Evolutionary conservation across 2,329 filamentous ascomycete species (phyloP).

Genomic region (Verticillium nubilum): DNA sequence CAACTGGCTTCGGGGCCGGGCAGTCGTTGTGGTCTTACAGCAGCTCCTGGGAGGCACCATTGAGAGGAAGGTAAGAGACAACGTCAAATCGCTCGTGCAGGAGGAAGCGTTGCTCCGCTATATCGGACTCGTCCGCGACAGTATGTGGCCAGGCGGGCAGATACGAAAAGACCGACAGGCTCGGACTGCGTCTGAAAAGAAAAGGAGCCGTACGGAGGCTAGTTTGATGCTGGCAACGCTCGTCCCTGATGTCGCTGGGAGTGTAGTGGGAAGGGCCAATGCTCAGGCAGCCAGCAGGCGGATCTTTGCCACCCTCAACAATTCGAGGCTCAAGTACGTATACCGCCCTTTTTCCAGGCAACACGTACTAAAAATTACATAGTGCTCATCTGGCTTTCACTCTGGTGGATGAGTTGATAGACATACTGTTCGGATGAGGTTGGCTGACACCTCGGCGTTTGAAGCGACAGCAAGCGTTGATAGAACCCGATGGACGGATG

Average conservation of each 20-base stretch:
- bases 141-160: constrained; percentile 74
- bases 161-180: constrained; percentile 42
- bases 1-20: constrained; percentile 93
- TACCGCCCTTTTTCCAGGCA: not conserved
- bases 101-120: constrained; percentile 77
- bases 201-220: constrained; percentile 78
- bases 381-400: constrained; percentile 66
- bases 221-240: constrained; percentile 84
- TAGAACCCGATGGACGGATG: too few species aligned
- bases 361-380: constrained; percentile 14
- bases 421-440: constrained; percentile 51
- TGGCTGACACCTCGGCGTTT: too few species aligned
- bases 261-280: constrained; percentile 88
- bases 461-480: not conserved
- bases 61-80: constrained; percentile 89
- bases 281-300: constrained; percentile 85
- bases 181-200: constrained; percentile 67
- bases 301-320: constrained; percentile 88
- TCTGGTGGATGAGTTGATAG: constrained; percentile 64
- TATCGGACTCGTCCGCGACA: constrained; percentile 65
- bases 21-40: constrained; percentile 92
- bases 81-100: constrained; percentile 64
- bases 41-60: constrained; percentile 94
- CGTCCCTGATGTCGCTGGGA: constrained; percentile 84
- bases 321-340: constrained; percentile 79